Evolutionary conservation across 257 asterid species (phyloP).

Genomic region (Mitragyna speciosa): DNA sequence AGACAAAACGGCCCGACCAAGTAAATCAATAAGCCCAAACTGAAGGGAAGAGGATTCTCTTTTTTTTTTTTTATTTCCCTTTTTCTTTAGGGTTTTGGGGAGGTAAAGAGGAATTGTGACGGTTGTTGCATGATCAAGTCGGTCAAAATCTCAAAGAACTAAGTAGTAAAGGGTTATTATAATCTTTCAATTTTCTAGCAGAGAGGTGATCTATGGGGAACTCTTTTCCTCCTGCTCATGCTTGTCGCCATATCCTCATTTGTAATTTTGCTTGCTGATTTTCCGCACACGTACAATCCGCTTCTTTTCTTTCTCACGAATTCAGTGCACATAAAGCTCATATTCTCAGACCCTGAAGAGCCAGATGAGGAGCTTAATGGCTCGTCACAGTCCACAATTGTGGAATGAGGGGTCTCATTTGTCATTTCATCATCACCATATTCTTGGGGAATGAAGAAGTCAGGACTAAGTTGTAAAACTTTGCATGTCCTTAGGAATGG

Average conservation of each 20-base stretch:
- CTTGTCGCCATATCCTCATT: conserved; percentile 82
- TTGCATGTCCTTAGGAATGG: conserved; percentile 81
- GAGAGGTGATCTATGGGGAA: conserved; percentile 93
- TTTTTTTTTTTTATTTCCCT: neutral
- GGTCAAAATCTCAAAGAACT: conserved; percentile 14
- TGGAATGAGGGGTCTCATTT: conserved; percentile 59
- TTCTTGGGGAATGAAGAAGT: conserved; percentile 87
- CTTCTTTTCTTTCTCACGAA: conserved; percentile 81
- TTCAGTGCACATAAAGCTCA: conserved; percentile 72
- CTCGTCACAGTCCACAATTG: conserved; percentile 62
- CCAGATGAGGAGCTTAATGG: conserved; percentile 54
- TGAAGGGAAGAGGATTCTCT: neutral
- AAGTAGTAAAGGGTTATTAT: neutral
- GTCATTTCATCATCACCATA: conserved; percentile 63
- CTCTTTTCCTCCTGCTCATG: conserved; percentile 92
- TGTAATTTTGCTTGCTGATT: conserved; percentile 49
- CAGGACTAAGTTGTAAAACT: conserved; percentile 78
- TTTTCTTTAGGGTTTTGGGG: neutral
- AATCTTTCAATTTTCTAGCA: conserved; percentile 44
- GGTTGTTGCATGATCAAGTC: conserved; percentile 7
- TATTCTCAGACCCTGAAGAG: conserved; percentile 70
- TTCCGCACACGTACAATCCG: conserved; percentile 65
- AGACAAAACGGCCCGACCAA: conserved; percentile 97
- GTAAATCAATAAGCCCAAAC: conserved; percentile 56
- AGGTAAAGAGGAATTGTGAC: neutral